A percentile compares a stretch with the other conserved stretches of the same genome.
Conservation (phyloP, 257 asterid species). For the Cordia subcordata region DNA sequence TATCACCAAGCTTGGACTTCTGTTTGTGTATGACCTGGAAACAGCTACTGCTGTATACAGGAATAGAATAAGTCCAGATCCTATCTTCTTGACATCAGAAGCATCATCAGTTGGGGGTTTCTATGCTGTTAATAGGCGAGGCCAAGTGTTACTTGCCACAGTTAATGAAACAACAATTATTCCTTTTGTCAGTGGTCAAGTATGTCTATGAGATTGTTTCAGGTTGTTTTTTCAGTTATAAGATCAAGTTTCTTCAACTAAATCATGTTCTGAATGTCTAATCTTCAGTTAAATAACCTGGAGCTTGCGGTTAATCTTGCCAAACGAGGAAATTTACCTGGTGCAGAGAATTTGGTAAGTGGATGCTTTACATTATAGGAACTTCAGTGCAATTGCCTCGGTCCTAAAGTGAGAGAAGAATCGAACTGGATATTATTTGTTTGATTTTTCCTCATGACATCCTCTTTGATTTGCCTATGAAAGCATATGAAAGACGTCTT, state of each 20-base stretch:
- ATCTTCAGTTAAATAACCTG: slow-evolving; percentile 79
- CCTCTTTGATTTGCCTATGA: too few relatives aligned
- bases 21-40: slow-evolving; percentile 95
- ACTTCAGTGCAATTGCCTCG: not conserved
- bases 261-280: slow-evolving; percentile 4
- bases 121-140: slow-evolving; percentile 94
- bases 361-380: not conserved
- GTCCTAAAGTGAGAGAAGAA: slow-evolving; percentile 1
- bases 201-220: slow-evolving; percentile 27
- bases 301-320: slow-evolving; percentile 99
- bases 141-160: slow-evolving; percentile 97
- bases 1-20: slow-evolving; percentile 97
- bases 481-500: not conserved
- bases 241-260: not conserved
- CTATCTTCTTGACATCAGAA: slow-evolving; percentile 89
- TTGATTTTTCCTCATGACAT: too few relatives aligned
- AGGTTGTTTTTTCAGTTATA: slow-evolving; percentile 3
- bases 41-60: slow-evolving; percentile 96
- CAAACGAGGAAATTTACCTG: slow-evolving; percentile 97
- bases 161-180: slow-evolving; percentile 89
- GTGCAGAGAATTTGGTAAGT: slow-evolving; percentile 97
- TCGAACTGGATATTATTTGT: not conserved
- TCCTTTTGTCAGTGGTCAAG: slow-evolving; percentile 97
- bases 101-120: slow-evolving; percentile 95
- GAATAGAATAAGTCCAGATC: slow-evolving; percentile 98